A percentile compares a stretch with the other conserved stretches of the same genome.
These are phyloP conservation scores for Microbotryum saponariae DNA, from an alignment of 1,284 basidiomycete genomes.

Conservation along the genomic window DNA sequence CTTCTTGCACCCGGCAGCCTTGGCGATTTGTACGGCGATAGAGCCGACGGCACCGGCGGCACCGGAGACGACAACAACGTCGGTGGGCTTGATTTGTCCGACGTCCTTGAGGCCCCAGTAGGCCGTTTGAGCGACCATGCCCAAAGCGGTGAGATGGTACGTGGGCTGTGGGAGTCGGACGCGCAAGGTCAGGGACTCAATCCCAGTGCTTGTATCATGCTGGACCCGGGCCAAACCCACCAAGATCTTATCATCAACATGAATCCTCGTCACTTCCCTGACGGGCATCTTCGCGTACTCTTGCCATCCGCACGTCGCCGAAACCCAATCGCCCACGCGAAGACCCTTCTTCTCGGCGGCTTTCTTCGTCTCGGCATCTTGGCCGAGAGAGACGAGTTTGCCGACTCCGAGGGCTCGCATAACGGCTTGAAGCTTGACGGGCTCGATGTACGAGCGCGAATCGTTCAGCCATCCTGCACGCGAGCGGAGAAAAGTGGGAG, in stretches of 20 bases:
- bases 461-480: constrained; percentile 33
- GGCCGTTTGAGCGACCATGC: constrained; percentile 40
- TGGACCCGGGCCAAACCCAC: neutral
- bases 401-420: constrained; percentile 34
- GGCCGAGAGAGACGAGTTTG: constrained; percentile 13
- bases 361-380: constrained; percentile 1
- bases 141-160: constrained; percentile 40
- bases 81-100: constrained; percentile 67
- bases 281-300: constrained; percentile 27
- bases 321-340: constrained; percentile 27
- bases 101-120: constrained; percentile 67
- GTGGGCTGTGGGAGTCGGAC: constrained; percentile 12
- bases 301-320: constrained; percentile 21
- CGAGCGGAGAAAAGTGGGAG: neutral
- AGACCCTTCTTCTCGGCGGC: constrained; percentile 1
- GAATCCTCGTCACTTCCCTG: constrained; percentile 28
- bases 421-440: constrained; percentile 29
- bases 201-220: constrained; percentile 19
- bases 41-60: constrained; percentile 72
- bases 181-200: constrained; percentile 40
- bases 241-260: constrained; percentile 3
- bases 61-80: constrained; percentile 75
- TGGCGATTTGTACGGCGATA: constrained; percentile 39
- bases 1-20: constrained; percentile 47
- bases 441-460: constrained; percentile 30